A percentile compares a stretch with the other conserved stretches of the same genome.
phyloP scores from a whole-genome alignment of 345 rosid species.

The Barbarea vulgaris region DNA sequence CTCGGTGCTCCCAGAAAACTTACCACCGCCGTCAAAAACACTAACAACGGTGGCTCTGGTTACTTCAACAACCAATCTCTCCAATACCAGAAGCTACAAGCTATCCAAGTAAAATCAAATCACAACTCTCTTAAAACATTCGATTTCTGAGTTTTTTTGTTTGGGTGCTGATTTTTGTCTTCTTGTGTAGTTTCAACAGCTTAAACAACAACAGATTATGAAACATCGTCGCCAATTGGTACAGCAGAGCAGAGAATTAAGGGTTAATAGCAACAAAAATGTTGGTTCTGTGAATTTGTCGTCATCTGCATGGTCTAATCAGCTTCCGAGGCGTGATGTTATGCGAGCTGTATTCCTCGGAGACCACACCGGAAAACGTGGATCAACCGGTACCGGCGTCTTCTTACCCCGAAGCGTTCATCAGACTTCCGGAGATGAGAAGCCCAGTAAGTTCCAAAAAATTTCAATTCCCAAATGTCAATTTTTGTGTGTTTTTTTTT shows the following conservation, averaged over 20 bases:
- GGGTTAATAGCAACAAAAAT: neutral
- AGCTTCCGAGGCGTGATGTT: constrained; percentile 33
- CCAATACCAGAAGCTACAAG: constrained; percentile 59
- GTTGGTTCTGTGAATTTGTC: constrained; percentile 46
- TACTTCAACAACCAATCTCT: constrained; percentile 44
- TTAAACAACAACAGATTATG: constrained; percentile 59
- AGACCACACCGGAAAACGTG: constrained; percentile 47
- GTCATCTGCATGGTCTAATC: constrained; percentile 61
- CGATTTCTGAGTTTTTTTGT: neutral
- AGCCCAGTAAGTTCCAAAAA: constrained; percentile 50
- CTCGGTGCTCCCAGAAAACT: constrained; percentile 28
- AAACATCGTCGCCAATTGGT: constrained; percentile 43
- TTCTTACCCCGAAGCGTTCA: constrained; percentile 71
- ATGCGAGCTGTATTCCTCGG: constrained; percentile 70
- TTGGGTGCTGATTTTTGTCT: neutral
- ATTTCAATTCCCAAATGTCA: no score
- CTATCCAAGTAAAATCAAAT: constrained; percentile 50
- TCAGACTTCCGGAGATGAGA: constrained; percentile 40
- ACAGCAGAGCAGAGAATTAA: constrained; percentile 30
- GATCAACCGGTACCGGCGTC: constrained; percentile 84
- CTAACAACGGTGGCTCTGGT: constrained; percentile 36
- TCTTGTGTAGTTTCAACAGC: constrained; percentile 52
- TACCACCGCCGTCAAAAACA: constrained; percentile 37
- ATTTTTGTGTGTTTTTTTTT: neutral
- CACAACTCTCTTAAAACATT: neutral